Evolutionary conservation across 306 rosid species (phyloP).

Genomic region (Luffa acutangula): DNA sequence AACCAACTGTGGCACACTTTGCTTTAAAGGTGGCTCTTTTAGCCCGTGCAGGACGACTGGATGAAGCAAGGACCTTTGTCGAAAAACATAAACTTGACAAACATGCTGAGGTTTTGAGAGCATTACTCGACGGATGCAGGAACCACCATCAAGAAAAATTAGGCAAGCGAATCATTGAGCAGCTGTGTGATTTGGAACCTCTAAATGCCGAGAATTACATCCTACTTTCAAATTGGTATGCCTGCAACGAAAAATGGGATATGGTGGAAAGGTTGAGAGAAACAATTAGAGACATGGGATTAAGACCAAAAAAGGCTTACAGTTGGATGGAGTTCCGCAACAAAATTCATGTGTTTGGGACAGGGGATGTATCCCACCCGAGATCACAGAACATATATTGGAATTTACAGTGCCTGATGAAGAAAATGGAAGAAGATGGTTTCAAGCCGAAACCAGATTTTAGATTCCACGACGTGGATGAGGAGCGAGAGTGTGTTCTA

Average conservation of each 20-base stretch:
- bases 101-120: constrained; percentile 30
- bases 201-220: constrained; percentile 52
- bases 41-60: constrained; percentile 29
- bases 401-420: constrained; percentile 38
- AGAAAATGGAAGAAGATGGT: constrained; percentile 42
- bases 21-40: constrained; percentile 46
- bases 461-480: constrained; percentile 52
- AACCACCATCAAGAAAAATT: constrained; percentile 23
- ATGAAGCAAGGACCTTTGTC: constrained; percentile 37
- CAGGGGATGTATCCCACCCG: constrained; percentile 61
- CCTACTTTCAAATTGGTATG: constrained; percentile 51
- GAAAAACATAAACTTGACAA: constrained; percentile 26
- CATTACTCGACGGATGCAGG: constrained; percentile 56
- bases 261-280: constrained; percentile 26
- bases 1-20: constrained; percentile 26
- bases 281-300: constrained; percentile 43
- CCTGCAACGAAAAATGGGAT: constrained; percentile 29
- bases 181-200: constrained; percentile 55
- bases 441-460: constrained; percentile 23
- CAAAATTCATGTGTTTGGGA: constrained; percentile 63
- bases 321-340: constrained; percentile 50
- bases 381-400: constrained; percentile 40
- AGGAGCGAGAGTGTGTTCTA: constrained; percentile 57
- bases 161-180: constrained; percentile 42
- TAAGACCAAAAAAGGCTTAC: constrained; percentile 45